Conservation (phyloP, 345 rosid genomes). For the Camelina hispida region DNA sequence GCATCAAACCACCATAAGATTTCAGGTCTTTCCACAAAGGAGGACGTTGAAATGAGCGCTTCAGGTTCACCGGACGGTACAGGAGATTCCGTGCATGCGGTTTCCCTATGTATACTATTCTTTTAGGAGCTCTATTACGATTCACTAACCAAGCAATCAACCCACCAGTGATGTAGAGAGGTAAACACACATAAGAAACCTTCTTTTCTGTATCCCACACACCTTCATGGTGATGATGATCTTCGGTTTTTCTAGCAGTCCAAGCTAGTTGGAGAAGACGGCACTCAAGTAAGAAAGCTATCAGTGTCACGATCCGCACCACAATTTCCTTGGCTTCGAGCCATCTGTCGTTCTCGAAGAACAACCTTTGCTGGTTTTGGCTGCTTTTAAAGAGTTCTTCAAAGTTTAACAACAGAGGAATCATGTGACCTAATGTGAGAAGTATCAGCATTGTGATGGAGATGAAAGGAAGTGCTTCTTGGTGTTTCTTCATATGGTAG, state of each 20-base stretch:
- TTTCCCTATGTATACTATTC: conserved; percentile 34
- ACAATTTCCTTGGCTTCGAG: conserved; percentile 83
- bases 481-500: conserved; percentile 73
- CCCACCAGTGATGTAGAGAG: conserved; percentile 67
- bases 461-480: conserved; percentile 68
- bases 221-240: conserved; percentile 33
- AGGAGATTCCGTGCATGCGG: conserved; percentile 12
- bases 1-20: conserved; percentile 80
- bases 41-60: conserved; percentile 48
- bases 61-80: conserved; percentile 18
- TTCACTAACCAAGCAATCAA: conserved; percentile 67
- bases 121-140: conserved; percentile 40
- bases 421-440: conserved; percentile 78
- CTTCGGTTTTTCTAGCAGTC: conserved; percentile 61
- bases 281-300: conserved; percentile 83
- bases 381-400: conserved; percentile 66
- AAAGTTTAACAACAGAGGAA: conserved; percentile 77
- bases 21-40: conserved; percentile 64
- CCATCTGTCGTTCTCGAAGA: conserved; percentile 79
- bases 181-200: conserved; percentile 59
- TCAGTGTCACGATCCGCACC: conserved; percentile 77
- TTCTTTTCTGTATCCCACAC: conserved; percentile 73
- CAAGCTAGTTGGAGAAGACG: conserved; percentile 79
- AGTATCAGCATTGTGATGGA: conserved; percentile 67
- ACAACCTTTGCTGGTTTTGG: conserved; percentile 54